Conservation (phyloP, 2,329 filamentous ascomycete genomes). For the Knufia petricola region DNA sequence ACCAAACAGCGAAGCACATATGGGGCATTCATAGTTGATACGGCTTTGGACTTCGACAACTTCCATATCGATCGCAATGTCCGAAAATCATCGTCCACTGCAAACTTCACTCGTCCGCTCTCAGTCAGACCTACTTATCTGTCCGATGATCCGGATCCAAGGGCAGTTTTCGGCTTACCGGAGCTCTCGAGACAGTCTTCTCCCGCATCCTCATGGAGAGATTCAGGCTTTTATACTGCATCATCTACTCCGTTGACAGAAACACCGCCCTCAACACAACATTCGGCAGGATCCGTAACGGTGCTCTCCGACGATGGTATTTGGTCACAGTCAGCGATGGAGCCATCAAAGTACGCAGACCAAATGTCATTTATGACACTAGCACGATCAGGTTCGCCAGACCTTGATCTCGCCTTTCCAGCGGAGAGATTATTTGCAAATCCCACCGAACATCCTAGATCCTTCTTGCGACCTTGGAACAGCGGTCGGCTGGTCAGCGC, state of each 20-base stretch:
- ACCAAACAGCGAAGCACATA: constrained; percentile 1
- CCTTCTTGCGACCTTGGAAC: not conserved
- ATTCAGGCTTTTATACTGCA: not conserved
- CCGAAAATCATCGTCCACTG: not conserved
- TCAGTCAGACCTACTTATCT: not conserved
- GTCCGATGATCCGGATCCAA: not conserved
- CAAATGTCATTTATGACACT: not conserved
- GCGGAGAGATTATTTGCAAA: not conserved
- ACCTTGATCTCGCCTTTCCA: constrained; percentile 5
- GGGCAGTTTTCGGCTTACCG: not conserved
- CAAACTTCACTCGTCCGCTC: constrained; percentile 6
- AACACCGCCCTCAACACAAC: not conserved
- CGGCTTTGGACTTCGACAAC: constrained; percentile 6
- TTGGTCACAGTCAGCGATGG: not conserved
- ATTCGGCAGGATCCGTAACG: not conserved
- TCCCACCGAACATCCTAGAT: not conserved
- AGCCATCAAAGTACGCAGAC: not conserved
- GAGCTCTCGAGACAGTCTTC: constrained; percentile 5
- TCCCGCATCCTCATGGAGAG: not conserved
- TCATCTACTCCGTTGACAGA: not conserved
- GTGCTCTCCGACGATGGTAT: not conserved
- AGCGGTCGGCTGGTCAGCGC: not conserved
- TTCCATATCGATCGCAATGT: not conserved
- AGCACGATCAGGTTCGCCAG: not conserved
- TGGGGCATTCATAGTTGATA: constrained; percentile 3